Percentiles rank a stretch among this genome's conserved stretches.
phyloP scores from a whole-genome alignment of 129 eudicot genomes.

The Arctium lappa region DNA sequence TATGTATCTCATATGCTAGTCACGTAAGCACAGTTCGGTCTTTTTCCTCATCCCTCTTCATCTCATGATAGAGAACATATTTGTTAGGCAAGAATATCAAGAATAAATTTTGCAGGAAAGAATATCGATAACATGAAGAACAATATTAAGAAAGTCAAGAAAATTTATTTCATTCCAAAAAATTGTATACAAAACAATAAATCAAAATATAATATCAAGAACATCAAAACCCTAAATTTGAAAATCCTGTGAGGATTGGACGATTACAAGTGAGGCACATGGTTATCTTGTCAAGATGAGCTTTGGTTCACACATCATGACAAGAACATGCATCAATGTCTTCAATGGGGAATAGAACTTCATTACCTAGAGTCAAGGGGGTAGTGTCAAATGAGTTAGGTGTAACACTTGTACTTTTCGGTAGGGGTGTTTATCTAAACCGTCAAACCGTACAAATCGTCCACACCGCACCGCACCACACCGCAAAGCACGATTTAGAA shows the following conservation, averaged over 20 bases:
- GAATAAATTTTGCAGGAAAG: too few species aligned
- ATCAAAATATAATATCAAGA: background rate
- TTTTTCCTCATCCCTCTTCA: background rate
- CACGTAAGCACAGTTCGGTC: background rate
- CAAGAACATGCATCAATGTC: conserved; percentile 47
- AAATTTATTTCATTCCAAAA: too few species aligned
- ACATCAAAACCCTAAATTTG: background rate
- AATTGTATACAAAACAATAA: too few species aligned
- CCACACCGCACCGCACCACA: too few species aligned
- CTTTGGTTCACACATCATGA: conserved; percentile 19
- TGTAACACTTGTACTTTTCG: too few species aligned
- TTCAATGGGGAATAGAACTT: conserved; percentile 45
- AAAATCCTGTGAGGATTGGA: background rate
- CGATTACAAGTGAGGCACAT: conserved; percentile 3
- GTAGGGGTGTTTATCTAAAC: too few species aligned
- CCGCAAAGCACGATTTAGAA: too few species aligned
- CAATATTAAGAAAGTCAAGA: too few species aligned
- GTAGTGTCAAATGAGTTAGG: background rate
- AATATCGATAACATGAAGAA: too few species aligned
- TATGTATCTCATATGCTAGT: too few species aligned
- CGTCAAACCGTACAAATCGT: too few species aligned
- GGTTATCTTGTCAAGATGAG: conserved; percentile 26
- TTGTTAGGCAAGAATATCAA: background rate
- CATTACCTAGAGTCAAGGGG: conserved; percentile 16
- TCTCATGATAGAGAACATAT: too few species aligned